Percentiles rank a stretch among this genome's conserved stretches.
Conservation (phyloP, 2,329 filamentous ascomycete species). For the Escovopsis sp. region DNA sequence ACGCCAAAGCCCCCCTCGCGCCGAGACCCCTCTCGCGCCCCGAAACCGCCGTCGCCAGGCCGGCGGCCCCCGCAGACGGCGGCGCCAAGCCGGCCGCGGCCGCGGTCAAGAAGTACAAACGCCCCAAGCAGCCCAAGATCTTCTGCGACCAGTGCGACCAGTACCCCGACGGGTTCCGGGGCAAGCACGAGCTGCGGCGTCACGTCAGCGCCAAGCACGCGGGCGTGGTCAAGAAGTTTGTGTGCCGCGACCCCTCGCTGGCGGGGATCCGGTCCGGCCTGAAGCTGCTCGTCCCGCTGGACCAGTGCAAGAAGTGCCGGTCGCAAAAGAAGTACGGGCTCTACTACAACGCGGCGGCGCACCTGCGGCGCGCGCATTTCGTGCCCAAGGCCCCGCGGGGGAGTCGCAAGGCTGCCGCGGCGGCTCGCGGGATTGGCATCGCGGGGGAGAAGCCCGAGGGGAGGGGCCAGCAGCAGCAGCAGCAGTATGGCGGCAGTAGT, state of each 20-base stretch:
- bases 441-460: slow-evolving; percentile 37
- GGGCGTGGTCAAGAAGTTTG: slow-evolving; percentile 36
- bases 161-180: slow-evolving; percentile 66
- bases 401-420: slow-evolving; percentile 21
- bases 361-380: slow-evolving; percentile 80
- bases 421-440: too few species aligned
- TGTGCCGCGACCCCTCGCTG: slow-evolving; percentile 39
- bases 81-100: slow-evolving; percentile 31
- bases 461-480: slow-evolving; percentile 17
- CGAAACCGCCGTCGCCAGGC: slow-evolving; percentile 9
- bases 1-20: slow-evolving; percentile 24
- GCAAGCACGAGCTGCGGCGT: slow-evolving; percentile 66
- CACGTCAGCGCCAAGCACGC: slow-evolving; percentile 55
- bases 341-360: slow-evolving; percentile 90
- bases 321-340: slow-evolving; percentile 68
- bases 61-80: slow-evolving; percentile 11
- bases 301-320: slow-evolving; percentile 71
- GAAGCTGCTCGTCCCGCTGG: slow-evolving; percentile 48
- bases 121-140: slow-evolving; percentile 57
- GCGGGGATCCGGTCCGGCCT: slow-evolving; percentile 26
- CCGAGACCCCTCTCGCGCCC: slow-evolving; percentile 27
- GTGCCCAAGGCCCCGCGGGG: slow-evolving; percentile 42
- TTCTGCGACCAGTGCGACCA: slow-evolving; percentile 57
- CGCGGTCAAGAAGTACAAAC: slow-evolving; percentile 29
- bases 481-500: slow-evolving; percentile 21